Conservation (phyloP, 208 protist genomes). For the Trichomonas gallinae region DNA sequence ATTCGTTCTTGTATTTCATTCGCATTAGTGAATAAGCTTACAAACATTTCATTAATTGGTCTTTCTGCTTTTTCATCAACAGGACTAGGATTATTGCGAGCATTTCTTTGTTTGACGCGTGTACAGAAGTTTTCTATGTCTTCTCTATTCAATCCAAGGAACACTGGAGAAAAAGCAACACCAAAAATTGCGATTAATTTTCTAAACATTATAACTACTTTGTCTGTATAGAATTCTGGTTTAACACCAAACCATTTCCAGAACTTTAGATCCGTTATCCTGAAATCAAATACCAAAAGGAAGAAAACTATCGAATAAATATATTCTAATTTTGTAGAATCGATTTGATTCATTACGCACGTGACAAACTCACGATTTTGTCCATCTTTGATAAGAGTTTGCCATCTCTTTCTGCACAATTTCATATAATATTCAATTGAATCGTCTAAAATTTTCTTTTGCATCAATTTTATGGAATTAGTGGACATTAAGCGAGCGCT, state of each 20-base stretch:
- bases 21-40: background rate
- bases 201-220: background rate
- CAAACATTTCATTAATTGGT: background rate
- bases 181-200: background rate
- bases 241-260: background rate
- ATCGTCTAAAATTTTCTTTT: background rate
- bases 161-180: background rate
- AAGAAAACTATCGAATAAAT: background rate
- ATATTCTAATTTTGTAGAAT: background rate
- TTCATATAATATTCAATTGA: background rate
- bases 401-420: background rate
- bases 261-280: background rate
- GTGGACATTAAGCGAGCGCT: background rate
- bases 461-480: background rate
- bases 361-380: background rate
- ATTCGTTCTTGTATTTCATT: background rate
- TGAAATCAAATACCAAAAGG: background rate
- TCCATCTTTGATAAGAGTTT: background rate
- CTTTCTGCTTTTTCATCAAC: background rate
- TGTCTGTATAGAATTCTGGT: too few relatives aligned
- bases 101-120: background rate
- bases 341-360: background rate
- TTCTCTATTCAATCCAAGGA: background rate
- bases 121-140: background rate
- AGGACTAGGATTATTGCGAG: background rate